Evolutionary conservation across 768 basidiomycete species (phyloP).

Genomic region (Pleurotus tuoliensis): DNA sequence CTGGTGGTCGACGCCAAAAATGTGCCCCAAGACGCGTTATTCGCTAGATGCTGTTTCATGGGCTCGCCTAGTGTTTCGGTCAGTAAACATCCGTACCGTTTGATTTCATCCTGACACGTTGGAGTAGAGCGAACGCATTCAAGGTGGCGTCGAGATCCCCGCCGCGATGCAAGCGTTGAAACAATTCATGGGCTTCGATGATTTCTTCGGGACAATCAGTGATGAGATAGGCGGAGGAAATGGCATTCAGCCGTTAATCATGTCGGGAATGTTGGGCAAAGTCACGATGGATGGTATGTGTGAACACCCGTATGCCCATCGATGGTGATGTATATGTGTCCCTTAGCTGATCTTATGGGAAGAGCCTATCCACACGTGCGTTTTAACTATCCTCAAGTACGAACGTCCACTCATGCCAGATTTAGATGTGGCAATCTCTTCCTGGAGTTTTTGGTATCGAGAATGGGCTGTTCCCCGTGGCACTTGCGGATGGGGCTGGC

Average conservation of each 20-base stretch:
- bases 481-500: slow-evolving; percentile 26
- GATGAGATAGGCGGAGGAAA: slow-evolving; percentile 43
- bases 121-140: slow-evolving; percentile 20
- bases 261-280: slow-evolving; percentile 17
- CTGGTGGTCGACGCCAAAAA: slow-evolving; percentile 41
- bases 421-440: not conserved
- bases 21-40: slow-evolving; percentile 36
- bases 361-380: slow-evolving; percentile 4
- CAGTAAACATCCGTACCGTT: slow-evolving; percentile 15
- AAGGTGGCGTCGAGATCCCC: slow-evolving; percentile 21
- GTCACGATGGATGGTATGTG: slow-evolving; percentile 18
- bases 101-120: slow-evolving; percentile 18
- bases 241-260: slow-evolving; percentile 34
- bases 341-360: slow-evolving; percentile 1
- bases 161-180: slow-evolving; percentile 16
- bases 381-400: slow-evolving; percentile 33
- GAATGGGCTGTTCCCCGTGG: slow-evolving; percentile 18
- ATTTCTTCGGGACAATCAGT: slow-evolving; percentile 13
- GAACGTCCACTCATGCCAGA: slow-evolving; percentile 22
- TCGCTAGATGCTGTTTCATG: slow-evolving; percentile 31
- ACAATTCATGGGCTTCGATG: slow-evolving; percentile 28
- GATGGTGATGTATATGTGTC: slow-evolving; percentile 27
- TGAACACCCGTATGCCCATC: not conserved
- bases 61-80: slow-evolving; percentile 33
- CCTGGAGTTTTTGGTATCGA: slow-evolving; percentile 14